Base-by-base conservation (phyloP, 768 basidiomycete species). In the Pleurotus ostreatus region DNA sequence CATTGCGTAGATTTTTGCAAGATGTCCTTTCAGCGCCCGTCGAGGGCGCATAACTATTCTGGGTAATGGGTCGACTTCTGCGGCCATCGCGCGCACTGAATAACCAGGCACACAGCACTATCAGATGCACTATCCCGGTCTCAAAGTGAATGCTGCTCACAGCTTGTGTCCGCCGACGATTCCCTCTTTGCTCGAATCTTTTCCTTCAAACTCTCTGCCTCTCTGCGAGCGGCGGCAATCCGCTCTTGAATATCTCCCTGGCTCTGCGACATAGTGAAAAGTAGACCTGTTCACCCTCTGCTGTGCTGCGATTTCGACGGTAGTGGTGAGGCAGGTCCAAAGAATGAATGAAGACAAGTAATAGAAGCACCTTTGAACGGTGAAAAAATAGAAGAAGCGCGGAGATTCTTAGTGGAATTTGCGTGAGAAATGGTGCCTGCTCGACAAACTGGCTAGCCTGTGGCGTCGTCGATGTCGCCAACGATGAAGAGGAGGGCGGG, bases 1-100 rank as follows among this genome's bases (percentile, higher is more conserved):
- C 92, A 99, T 97, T 47, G 96, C 96, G 71, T 99, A 99, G 68
- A 99, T 98, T 81, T 99, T 99, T 59, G 96, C 96, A 52, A 99
- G 85, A 74, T 99, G 96, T 23, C 96, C 96, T 67, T 94, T 88
- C 63, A 99, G 86, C 60, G 93, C 90, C 63, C 96, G 89, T 57
- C 97, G 85, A 53, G 94, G 92, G 64, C 93, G 91, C 92, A 99
- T 95, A 39, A 96, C 88, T 67, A 99, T 93, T 58, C 96, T 90
- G 43, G 96, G 96, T 51, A 99, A 81, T 15, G 94, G 88, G 62
- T 97, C 94, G 41, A 98, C 91, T 68, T 99, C 97, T 41, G 89
- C 88, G 22, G 96, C 94, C 94, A 98, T 97, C n/a, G 94, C 94
- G 49, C 94, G 90, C 66, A 99, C 96, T 99, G 68, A 49, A 53